Base-by-base conservation (phyloP, 495 filamentous ascomycete species). In the Stereocaulon alpinum region DNA sequence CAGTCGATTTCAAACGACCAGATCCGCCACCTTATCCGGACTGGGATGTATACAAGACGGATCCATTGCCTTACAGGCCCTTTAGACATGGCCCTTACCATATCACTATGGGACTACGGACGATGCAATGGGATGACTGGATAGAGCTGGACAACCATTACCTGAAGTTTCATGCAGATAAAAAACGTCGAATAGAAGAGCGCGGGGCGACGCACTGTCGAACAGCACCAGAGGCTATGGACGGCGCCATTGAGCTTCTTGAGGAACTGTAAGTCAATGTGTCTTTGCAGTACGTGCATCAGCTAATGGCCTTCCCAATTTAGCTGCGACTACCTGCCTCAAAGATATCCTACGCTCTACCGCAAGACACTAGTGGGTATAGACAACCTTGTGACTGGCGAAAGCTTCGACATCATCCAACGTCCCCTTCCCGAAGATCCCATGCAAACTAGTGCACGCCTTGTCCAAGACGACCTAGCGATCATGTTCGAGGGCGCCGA, bases 91-190 rank as follows among this genome's bases (percentile, higher is more conserved):
- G 89, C 3, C 87, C 87, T 40, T 86, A 87, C 64, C 82, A 88
- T 66, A 78, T 91, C 58, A 94, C 87, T 2, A 89, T 95, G 86
- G 90, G 90, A 2, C 75, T 95, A 15, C 80, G 88, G 48, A 83
- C 77, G 24, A 81, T 93, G 78, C 78, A 85, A 61, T 88, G 84
- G 75, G 82, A 86, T 64, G 86, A 89, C 41, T 95, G 89, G 89
- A 93, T 94, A 63, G 83, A 94, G 72, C 81, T 95, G 41, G 91
- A 96, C 72, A 91, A 86, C 64, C 82, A 93, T 50, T 95, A 82
- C 71, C 76, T 82, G 3, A 81, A 80, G 55, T 95, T 79, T 72
- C 89, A 96, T 71, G 77, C 80, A 44, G 79, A 83, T 64, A 96
- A 94, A 70, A 77, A 79, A 3, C 74, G 73, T 6, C 80, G 91